These are phyloP conservation scores for Solanum stenotomum DNA, from an alignment of 257 asterid species.

Conservation along the genomic window DNA sequence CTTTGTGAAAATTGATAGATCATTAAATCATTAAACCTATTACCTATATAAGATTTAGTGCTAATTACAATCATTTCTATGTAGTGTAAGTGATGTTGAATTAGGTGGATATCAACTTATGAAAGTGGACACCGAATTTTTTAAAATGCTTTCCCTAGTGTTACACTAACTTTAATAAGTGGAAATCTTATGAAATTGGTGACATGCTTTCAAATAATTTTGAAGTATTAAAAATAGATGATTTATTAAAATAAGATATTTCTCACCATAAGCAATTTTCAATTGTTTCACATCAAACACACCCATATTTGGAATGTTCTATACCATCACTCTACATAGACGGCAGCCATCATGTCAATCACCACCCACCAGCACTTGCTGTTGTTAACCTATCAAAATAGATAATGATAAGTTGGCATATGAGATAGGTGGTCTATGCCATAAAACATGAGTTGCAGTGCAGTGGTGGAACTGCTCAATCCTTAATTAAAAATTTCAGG, in stretches of 20 bases:
- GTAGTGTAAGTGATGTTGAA: background rate
- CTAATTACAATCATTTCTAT: background rate
- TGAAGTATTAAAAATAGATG: background rate
- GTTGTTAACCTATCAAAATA: background rate
- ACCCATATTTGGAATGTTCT: background rate
- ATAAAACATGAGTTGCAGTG: background rate
- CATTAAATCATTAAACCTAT: background rate
- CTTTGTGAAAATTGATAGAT: background rate
- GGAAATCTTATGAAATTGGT: background rate
- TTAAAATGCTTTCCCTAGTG: background rate
- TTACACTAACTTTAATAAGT: background rate
- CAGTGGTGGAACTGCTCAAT: rapidly evolving
- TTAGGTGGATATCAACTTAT: background rate
- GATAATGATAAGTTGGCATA: background rate
- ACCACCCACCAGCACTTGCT: background rate
- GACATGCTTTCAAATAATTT: background rate
- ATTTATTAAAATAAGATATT: background rate
- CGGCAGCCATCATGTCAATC: background rate
- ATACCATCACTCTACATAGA: background rate
- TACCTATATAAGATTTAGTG: background rate
- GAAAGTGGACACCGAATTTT: background rate
- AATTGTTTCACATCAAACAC: background rate
- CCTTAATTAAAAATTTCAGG: too few relatives aligned
- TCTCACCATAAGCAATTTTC: background rate
- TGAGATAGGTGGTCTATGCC: background rate